Evolutionary conservation across 75 land plant genomes (phyloP), one percentile per base, ranked within the genome.

Genomic region (Sequoia sempervirens): DNA sequence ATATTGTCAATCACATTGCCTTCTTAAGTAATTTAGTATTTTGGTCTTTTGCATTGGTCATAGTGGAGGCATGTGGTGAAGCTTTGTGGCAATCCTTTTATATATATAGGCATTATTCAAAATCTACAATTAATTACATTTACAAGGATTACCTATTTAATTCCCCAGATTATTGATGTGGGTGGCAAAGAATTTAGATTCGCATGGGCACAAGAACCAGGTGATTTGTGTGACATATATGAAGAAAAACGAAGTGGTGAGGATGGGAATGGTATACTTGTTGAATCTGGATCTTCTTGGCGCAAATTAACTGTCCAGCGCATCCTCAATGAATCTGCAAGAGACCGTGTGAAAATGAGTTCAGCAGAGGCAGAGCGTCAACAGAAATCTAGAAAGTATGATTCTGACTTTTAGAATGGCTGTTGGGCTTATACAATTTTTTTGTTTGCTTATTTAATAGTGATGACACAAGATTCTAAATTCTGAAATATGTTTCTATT

Each of bases 231-330:
- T 90, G 96, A 96, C 75, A 93, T 97, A 73, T 97, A 92, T 85
- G 98, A 97, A 87, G 97, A 96, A 88, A 92, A 89, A 37, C 84
- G 82, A 85, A 89, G 85, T 81, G 95, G 91, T 20, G 98, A 92
- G 52, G 89, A 90, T 88, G 95, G 96, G 72, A 86, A 92, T 89
- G 95, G 94, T 26, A 56, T 94, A 87, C 95, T 97, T 69, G 89
- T 91, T 74, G 99, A 94, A 84, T 89, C 94, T 82, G 99, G 98
- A 0, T 87, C 91, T 40, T 92, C 90, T 28, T 94, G 92, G 96
- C 92, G 99, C 46, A 97, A 96, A 87, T 61, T 97, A 76, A 93
- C 90, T 86, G 95, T 97, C 32, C 94, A 96, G 36, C 90, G 99
- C 46, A 88, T 87, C 58, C 83, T 97, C 72, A 97, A 92, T 84